phyloP scores from a whole-genome alignment of 306 rosid species.

The Malus asiatica region DNA sequence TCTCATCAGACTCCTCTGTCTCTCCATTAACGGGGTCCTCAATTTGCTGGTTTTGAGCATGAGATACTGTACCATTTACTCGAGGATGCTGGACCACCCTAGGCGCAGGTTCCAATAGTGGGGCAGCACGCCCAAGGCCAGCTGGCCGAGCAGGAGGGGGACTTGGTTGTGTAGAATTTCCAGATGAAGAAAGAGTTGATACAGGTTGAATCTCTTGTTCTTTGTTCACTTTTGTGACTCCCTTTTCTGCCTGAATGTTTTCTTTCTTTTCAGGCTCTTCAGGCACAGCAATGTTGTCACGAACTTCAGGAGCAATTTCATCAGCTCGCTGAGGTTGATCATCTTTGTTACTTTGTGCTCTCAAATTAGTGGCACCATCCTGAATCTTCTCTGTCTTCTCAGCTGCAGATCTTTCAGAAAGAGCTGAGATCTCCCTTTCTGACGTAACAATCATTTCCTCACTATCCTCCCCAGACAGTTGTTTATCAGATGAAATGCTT shows the following conservation, averaged over 20 bases:
- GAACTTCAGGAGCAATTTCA: constrained; percentile 19
- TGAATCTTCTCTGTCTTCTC: constrained; percentile 23
- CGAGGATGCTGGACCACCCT: constrained; percentile 74
- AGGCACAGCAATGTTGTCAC: constrained; percentile 23
- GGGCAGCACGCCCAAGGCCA: constrained; percentile 87
- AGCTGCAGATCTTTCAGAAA: constrained; percentile 18
- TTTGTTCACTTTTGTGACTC: constrained; percentile 24
- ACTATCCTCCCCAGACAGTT: constrained; percentile 6
- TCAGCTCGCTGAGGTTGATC: constrained; percentile 26
- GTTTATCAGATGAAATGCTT: constrained; percentile 23
- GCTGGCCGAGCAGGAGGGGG: constrained; percentile 67
- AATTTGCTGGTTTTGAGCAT: constrained; percentile 52
- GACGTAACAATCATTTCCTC: constrained; percentile 9
- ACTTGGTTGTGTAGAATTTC: constrained; percentile 35
- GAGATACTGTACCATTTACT: constrained; percentile 57
- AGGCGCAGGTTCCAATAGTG: constrained; percentile 65
- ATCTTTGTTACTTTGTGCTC: constrained; percentile 10
- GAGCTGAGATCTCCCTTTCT: constrained; percentile 8
- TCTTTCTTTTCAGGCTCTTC: constrained; percentile 36
- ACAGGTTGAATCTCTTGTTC: constrained; percentile 27
- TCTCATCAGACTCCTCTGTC: constrained; percentile 85
- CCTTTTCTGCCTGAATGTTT: constrained; percentile 28
- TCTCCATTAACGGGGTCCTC: constrained; percentile 72
- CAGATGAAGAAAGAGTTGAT: constrained; percentile 35
- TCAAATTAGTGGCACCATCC: constrained; percentile 21